Evolutionary conservation across 148 eudicot species (phyloP), one percentile per base, ranked within the genome.

Genomic region (Silene latifolia): DNA sequence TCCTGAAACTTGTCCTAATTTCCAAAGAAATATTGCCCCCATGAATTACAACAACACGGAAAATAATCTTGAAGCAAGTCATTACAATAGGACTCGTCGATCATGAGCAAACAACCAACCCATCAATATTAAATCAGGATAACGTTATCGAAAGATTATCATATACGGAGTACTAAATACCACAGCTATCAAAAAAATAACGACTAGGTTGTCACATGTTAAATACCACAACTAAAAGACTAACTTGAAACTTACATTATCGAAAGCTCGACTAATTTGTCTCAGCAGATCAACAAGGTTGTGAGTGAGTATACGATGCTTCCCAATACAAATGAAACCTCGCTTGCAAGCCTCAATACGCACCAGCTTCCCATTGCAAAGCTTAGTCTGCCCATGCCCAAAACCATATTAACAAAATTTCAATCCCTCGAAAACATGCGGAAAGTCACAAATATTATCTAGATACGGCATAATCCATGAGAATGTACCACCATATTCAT

Each of bases 241-340:
- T 35, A 59, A 35, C 11, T 54, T 57, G 54, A 42, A 74, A 76
- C 96, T 77, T 78, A 96, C 99, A 82, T 89, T 92, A 73, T 96
- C 99, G 76, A 96, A 96, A 77, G 95, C 93, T 83, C 99, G 80
- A 80, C 98, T 96, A 56, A 90, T 87, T 68, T 93, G 99, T 8
- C 98, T 86, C 63, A 96, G 75, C 88, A 96, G 76, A 84, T 92
- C 99, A 77, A 96, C 92, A 80, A 96, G 95, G 84, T 83, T 92
- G 87, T 92, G 98, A 84, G 88, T 85, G 80, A 90, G 87, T 61
- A 96, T 77, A 44, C 84, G 90, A 73, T 96, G 97, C 93, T 92
- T 96, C 71, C 99, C 98, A 74, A 78, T 74, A 71, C 85, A 86
- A 63, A 84, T 83, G 75, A 92, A 96, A 32, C 98, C 99, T 78